Evolutionary conservation across 768 basidiomycete genomes (phyloP), one percentile per base, ranked within the genome.

Genomic region (Multifurca ochricompacta): DNA sequence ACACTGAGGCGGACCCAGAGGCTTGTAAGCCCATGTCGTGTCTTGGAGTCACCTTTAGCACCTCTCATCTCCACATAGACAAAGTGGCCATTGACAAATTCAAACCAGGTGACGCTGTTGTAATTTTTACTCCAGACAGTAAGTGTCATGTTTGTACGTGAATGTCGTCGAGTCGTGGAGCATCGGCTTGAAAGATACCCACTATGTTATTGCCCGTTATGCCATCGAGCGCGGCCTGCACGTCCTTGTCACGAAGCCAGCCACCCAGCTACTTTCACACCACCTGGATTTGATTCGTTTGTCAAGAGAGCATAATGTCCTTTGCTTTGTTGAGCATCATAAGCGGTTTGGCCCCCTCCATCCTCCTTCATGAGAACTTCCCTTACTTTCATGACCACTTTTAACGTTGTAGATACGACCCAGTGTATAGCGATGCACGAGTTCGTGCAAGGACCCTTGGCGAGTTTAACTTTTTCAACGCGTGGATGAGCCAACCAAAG

Each of bases 401-500:
- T 21, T 36, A 25, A 16, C n/a, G 25, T 30, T 28, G 13, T 56
- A 85, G 83, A 44, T 90, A 84, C 64, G 92, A 95, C 69, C 93
- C 93, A 5, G 91, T 85, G 11, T 95, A 96, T 73, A 87, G 86
- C 63, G 92, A 96, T 66, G 93, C 91, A 35, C 85, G 82, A 63
- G 84, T 82, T 4, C 82, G 85, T 48, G 86, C 86, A 27, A 78
- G 76, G 25, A 70, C 78, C 6, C 75, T 94, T 23, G 91, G 92
- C 31, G 90, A 94, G 69, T 91, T 93, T 73, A 95, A 93, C 72
- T 95, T 91, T 71, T 95, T 92, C 80, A 89, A 75, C 62, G 89
- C 91, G 34, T 95, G 93, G 91, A 96, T 96, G 93, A 91, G 88
- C 65, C 93, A 95, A 68, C 93, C 93, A 39, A 96, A 96, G 72